phyloP scores from a whole-genome alignment of 176 grass and related monocot species.

The Paspalum notatum region DNA sequence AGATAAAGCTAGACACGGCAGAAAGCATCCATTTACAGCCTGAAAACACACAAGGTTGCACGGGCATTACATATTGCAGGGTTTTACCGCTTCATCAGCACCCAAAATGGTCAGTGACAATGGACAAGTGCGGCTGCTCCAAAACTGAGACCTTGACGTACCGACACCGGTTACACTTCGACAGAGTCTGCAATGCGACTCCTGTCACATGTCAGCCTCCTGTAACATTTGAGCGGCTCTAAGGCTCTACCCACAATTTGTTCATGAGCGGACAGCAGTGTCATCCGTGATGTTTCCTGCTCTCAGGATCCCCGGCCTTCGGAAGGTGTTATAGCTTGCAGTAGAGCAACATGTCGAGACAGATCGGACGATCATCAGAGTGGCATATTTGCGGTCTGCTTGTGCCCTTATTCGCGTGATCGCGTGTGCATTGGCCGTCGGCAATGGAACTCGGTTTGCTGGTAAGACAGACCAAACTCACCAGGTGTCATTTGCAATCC shows the following conservation, averaged over 20 bases:
- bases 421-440: neutral
- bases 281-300: neutral
- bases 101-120: conserved; percentile 1
- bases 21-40: neutral
- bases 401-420: too few relatives aligned
- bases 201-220: neutral
- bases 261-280: neutral
- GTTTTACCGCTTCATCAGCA: neutral
- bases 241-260: neutral
- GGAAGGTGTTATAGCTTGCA: neutral
- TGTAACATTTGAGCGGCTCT: neutral
- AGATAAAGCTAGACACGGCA: neutral
- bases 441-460: neutral
- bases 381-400: neutral
- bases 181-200: neutral
- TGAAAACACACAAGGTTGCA: neutral
- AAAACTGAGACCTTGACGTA: neutral
- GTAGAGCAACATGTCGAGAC: neutral
- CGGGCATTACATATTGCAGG: neutral
- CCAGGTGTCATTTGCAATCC: neutral
- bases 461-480: neutral
- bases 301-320: neutral
- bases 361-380: neutral
- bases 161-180: neutral
- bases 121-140: neutral